These are phyloP conservation scores for Esteya vermicola DNA, from an alignment of 2,329 filamentous ascomycete species.

Conservation along the genomic window DNA sequence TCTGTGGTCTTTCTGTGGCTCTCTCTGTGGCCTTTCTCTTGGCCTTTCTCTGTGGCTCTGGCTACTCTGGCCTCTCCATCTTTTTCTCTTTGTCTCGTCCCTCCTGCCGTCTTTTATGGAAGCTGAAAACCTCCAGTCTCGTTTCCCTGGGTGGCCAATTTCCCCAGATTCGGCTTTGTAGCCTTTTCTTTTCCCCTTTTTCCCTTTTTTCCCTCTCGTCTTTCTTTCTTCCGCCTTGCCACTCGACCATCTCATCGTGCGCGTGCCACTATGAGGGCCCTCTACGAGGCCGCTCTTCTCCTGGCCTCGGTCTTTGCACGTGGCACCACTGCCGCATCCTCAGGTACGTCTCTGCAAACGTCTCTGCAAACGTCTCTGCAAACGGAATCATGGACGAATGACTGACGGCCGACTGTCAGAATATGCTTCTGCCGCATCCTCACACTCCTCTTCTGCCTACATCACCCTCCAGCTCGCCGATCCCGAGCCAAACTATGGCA, in stretches of 20 bases:
- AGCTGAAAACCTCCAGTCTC: no score
- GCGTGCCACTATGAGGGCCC: conserved; percentile 18
- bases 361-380: no score
- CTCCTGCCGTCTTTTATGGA: no score
- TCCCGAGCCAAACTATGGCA: conserved; percentile 1
- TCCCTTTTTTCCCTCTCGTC: neutral
- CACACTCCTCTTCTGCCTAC: conserved; percentile 12
- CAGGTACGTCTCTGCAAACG: no score
- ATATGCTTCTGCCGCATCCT: no score
- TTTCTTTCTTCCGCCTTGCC: neutral
- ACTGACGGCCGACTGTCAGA: neutral
- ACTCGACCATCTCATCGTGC: neutral
- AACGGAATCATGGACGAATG: no score
- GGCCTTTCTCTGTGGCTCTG: no score
- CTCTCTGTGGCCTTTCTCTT: no score
- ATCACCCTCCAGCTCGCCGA: conserved; percentile 14
- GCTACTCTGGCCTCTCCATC: no score
- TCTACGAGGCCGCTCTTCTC: conserved; percentile 19
- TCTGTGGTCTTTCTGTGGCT: no score
- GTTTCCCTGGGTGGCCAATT: no score
- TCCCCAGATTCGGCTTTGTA: no score
- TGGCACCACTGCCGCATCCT: conserved; percentile 10
- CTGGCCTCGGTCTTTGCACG: conserved; percentile 21
- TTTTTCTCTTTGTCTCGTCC: neutral
- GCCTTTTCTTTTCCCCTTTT: neutral